Base-by-base conservation (phyloP, 108 stramenopile genomes). In the Chaetoceros muelleri region DNA sequence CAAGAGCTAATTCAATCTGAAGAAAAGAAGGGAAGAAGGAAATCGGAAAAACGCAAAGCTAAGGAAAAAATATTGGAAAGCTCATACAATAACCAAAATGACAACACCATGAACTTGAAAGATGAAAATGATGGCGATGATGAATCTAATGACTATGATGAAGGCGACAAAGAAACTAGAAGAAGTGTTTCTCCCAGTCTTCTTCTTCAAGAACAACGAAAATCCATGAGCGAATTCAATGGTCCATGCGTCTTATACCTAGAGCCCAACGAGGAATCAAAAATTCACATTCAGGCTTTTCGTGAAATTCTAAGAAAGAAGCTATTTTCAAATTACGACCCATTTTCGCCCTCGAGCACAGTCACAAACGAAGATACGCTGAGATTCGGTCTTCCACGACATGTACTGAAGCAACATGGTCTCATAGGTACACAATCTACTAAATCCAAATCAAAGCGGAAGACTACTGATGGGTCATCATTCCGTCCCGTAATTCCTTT, bases 231-330 rank as follows among this genome's bases (percentile, higher is more conserved):
- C 29, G 72, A 64, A 34, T 82, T 63, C 67, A 74, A 84, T 53
- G 86, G 86, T 2, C 86, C 86, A 24, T 80, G 76, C 46, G 60
- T 88, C 19, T 57, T 88, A 17, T 82, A 76, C 58, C 69, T 88
- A 23, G 81, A 83, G 44, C 86, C 86, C 5, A 66, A 84, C 52
- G 70, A 74, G 44, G 74, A 75, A 68, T 77, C 75, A 25, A 58
- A 75, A 13, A 40, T 62, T 18, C 29, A 53, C 30, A 48, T 88
- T 2, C 64, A 65, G 51, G 44, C 61, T n/a, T 60, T 88, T 19
- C 65, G 86, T 28, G 71, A 78, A 30, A 40, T 29, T 21, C 63
- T 81, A 2, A 53, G 70, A 21, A 34, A 51, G 3, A 61, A 75
- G 50, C 30, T 81, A 22, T 68, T 76, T 51, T 13, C 31, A 28